Conservation (phyloP, 352 stramenopile species). For the Phytophthora pluvialis region DNA sequence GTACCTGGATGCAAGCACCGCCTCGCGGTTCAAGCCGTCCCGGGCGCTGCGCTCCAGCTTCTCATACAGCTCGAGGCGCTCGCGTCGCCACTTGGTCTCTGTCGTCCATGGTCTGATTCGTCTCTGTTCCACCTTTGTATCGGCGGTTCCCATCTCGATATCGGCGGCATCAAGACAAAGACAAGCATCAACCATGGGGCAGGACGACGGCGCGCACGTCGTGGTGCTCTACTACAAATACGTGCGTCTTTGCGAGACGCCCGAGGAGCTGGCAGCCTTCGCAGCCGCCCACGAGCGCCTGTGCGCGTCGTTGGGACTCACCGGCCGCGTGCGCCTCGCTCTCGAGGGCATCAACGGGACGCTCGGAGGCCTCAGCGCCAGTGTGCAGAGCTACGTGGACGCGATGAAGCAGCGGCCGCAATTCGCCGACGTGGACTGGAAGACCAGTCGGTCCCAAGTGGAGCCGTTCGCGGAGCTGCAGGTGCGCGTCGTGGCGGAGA, state of each 20-base stretch:
- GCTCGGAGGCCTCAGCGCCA: constrained; percentile 49
- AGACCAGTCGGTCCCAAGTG: constrained; percentile 60
- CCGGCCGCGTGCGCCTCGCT: constrained; percentile 77
- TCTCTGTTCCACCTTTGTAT: constrained; percentile 24
- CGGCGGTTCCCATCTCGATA: constrained; percentile 12
- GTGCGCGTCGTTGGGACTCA: constrained; percentile 60
- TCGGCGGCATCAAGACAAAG: constrained; percentile 10
- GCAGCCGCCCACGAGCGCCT: constrained; percentile 53
- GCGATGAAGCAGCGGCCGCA: constrained; percentile 47
- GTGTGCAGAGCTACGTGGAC: constrained; percentile 71
- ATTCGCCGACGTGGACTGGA: constrained; percentile 80
- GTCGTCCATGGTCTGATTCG: constrained; percentile 19
- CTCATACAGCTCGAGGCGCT: constrained; percentile 36
- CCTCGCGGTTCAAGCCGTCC: constrained; percentile 38
- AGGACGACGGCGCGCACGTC: constrained; percentile 39
- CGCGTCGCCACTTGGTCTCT: constrained; percentile 41
- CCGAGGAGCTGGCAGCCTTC: constrained; percentile 43
- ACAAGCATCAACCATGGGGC: constrained; percentile 15
- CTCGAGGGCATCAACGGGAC: constrained; percentile 90
- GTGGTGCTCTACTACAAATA: constrained; percentile 91
- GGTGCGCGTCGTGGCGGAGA: constrained; percentile 71
- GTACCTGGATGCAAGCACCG: constrained; percentile 40
- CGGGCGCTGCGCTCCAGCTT: constrained; percentile 32
- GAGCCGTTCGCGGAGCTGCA: constrained; percentile 72
- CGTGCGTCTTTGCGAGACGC: constrained; percentile 55